Evolutionary conservation across 176 grass and related monocot genomes (phyloP).

Genomic region (Olyra latifolia): DNA sequence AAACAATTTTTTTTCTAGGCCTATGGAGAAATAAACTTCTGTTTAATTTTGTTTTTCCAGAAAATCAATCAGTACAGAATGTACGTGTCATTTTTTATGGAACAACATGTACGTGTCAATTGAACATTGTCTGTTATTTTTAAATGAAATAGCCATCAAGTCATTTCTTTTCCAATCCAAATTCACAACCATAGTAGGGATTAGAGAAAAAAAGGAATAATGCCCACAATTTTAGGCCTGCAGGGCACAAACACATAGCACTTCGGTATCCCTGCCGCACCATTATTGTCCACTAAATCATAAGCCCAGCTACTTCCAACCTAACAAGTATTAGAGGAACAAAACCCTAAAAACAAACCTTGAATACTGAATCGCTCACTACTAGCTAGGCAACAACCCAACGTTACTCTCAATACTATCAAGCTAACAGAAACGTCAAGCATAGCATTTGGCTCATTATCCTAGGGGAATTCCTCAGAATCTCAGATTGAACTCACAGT

Average conservation of each 20-base stretch:
- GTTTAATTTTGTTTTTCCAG: not conserved
- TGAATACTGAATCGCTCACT: not conserved
- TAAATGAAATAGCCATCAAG: not conserved
- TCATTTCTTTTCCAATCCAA: not conserved
- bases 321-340: not conserved
- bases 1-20: not conserved
- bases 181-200: not conserved
- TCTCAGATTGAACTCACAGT: not conserved
- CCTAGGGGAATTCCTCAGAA: not conserved
- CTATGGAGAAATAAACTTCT: not conserved
- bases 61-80: not conserved
- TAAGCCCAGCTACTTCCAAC: not conserved
- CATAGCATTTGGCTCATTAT: not conserved
- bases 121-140: not conserved
- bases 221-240: not conserved
- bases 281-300: not conserved
- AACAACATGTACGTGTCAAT: not conserved
- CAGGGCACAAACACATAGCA: not conserved
- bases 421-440: not conserved
- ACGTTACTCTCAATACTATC: not conserved
- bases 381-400: not conserved
- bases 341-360: not conserved
- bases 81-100: too few species aligned
- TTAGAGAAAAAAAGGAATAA: not conserved
- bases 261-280: not conserved